Evolutionary conservation across 2,329 filamentous ascomycete species (phyloP), one percentile per base, ranked within the genome.

Genomic region (Monosporascus cannonballus): DNA sequence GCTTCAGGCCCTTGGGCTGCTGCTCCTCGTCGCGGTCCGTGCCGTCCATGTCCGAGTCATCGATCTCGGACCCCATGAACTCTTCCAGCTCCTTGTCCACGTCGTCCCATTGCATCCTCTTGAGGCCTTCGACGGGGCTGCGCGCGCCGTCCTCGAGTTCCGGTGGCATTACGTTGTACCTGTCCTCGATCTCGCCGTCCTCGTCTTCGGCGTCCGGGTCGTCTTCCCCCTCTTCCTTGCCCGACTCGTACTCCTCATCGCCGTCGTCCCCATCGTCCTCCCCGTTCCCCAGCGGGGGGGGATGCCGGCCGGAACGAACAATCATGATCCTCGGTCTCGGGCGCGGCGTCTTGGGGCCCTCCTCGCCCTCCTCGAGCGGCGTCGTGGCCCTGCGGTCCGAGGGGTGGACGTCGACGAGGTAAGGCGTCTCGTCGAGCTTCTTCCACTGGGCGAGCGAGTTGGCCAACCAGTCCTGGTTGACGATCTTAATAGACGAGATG

Each of bases 401-500:
- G 0, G 87, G 83, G 49, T 90, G 85, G 2, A 91, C 78, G n/a
- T 86, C 78, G 47, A 96, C 69, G n/a, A 88, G 74, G 64, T 93
- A 96, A 0, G 87, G 85, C 2, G 77, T 77, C 67, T 96, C 92
- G 52, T 94, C 85, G 11, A 95, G 75, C 52, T 82, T 85, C 57
- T 81, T 77, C 94, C 94, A 99, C 67, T 87, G 86, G 25, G 84
- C 87, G 57, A 97, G 83, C 51, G 86, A 95, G 60, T 92, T 87
- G 34, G 86, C 79, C 30, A 99, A 83, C 94, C 94, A 99, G 62
- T 90, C 84, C 50, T 91, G 88, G 61, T 87, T 91, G 47, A 99
- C 94, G 54, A 99, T 96, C 67, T 91, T 92, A 69, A 97, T 89
- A 49, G 84, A 83, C 0, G 87, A 77, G 51, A 90, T 87, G 57